Evolutionary conservation across 2,329 filamentous ascomycete species (phyloP).

Genomic region (Aaosphaeria pasadenensis): DNA sequence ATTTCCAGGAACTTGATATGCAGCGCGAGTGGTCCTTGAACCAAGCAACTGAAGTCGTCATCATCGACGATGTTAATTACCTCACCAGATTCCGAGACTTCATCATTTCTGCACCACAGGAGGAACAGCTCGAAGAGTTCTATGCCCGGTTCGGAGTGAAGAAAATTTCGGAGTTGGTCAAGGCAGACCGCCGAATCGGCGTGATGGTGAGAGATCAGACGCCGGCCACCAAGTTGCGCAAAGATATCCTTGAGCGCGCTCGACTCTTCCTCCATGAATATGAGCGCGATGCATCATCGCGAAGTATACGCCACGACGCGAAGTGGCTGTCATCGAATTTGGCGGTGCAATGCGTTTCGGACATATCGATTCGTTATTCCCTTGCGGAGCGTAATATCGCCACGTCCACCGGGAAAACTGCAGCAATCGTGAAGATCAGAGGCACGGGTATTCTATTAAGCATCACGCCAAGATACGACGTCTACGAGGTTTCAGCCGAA

Average conservation of each 20-base stretch:
- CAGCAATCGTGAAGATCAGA: conserved; percentile 75
- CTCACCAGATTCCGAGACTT: conserved; percentile 84
- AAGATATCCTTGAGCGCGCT: conserved; percentile 80
- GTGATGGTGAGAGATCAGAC: conserved; percentile 63
- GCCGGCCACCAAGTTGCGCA: conserved; percentile 66
- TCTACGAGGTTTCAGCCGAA: conserved; percentile 89
- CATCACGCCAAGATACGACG: conserved; percentile 72
- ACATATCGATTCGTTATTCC: conserved; percentile 73
- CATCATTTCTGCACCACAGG: conserved; percentile 83
- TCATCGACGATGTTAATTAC: conserved; percentile 43
- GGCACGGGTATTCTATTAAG: conserved; percentile 65
- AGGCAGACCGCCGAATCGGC: conserved; percentile 74
- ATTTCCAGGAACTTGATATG: conserved; percentile 44
- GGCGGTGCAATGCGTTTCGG: conserved; percentile 71
- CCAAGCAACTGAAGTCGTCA: conserved; percentile 74
- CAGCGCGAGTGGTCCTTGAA: conserved; percentile 75
- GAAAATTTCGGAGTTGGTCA: conserved; percentile 72
- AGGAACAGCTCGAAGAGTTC: conserved; percentile 80
- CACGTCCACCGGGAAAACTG: conserved; percentile 48
- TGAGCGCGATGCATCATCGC: conserved; percentile 56
- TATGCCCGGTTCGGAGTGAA: conserved; percentile 79
- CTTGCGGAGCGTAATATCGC: conserved; percentile 66
- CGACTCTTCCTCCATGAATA: conserved; percentile 89
- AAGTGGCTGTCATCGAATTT: conserved; percentile 90
- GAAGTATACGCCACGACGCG: conserved; percentile 75